Evolutionary conservation across 108 stramenopile species (phyloP).

Genomic region (Skeletonema grethae): DNA sequence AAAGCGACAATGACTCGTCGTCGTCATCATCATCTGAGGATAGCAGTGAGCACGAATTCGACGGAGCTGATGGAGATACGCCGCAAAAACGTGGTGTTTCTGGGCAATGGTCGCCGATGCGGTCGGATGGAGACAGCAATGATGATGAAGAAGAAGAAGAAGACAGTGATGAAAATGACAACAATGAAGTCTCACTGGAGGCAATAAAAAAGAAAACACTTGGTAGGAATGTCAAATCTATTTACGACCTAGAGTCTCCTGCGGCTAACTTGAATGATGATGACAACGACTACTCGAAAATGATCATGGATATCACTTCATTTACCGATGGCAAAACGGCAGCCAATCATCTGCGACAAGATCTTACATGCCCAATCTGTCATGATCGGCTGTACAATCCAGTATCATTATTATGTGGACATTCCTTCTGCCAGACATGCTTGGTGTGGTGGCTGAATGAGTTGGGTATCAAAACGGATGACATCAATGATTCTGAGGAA

Average conservation of each 20-base stretch:
- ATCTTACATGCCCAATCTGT: slow-evolving; percentile 67
- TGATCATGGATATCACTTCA: slow-evolving; percentile 19
- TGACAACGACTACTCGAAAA: background rate
- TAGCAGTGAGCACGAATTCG: background rate
- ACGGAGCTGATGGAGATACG: background rate
- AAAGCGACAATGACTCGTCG: background rate
- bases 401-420: slow-evolving; percentile 63
- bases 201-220: slow-evolving; percentile 40
- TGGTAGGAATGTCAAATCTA: slow-evolving; percentile 31
- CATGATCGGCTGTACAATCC: slow-evolving; percentile 65
- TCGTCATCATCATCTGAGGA: background rate
- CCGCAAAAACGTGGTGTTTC: background rate
- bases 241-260: slow-evolving; percentile 8
- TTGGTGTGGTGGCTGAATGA: slow-evolving; percentile 63
- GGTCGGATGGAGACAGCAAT: slow-evolving; percentile 5
- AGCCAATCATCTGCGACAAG: slow-evolving; percentile 34
- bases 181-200: slow-evolving; percentile 41
- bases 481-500: background rate
- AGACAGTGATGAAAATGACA: slow-evolving; percentile 23
- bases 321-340: slow-evolving; percentile 23
- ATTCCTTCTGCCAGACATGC: slow-evolving; percentile 73
- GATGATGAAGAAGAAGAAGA: slow-evolving; percentile 5
- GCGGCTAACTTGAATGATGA: background rate
- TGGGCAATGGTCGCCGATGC: slow-evolving; percentile 30
- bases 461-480: background rate